phyloP scores from a whole-genome alignment of 108 stramenopile genomes.

The Skeletonema marinoi region DNA sequence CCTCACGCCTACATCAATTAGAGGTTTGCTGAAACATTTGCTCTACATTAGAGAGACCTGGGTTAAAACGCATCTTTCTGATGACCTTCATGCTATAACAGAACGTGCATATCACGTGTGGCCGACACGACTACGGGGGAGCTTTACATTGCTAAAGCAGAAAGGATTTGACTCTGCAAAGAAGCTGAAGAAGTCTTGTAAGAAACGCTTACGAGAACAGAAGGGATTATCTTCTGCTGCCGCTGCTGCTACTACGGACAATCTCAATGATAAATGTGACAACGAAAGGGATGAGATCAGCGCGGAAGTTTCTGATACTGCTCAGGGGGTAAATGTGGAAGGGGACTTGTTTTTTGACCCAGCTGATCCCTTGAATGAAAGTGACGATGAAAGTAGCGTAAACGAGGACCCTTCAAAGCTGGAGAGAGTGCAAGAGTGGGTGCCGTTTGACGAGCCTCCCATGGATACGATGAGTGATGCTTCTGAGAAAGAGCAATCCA shows the following conservation, averaged over 20 bases:
- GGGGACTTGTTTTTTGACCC: conserved; percentile 83
- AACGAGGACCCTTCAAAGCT: conserved; percentile 42
- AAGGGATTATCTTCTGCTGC: background rate
- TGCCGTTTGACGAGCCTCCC: conserved; percentile 53
- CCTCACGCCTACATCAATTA: conserved; percentile 88
- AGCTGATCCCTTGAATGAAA: conserved; percentile 60
- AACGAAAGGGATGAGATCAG: conserved; percentile 3
- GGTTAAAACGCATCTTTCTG: conserved; percentile 80
- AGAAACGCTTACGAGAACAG: conserved; percentile 53
- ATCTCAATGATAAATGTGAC: background rate
- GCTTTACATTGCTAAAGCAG: conserved; percentile 63
- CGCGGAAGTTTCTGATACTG: conserved; percentile 2
- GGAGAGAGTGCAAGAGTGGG: conserved; percentile 40
- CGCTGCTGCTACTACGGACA: background rate
- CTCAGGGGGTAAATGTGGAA: conserved; percentile 56
- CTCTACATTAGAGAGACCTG: conserved; percentile 86
- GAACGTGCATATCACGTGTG: conserved; percentile 78
- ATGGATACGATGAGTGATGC: conserved; percentile 8
- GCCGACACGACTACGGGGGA: conserved; percentile 72
- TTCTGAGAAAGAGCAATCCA: background rate
- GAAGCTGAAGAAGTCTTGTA: conserved; percentile 69
- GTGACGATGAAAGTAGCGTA: conserved; percentile 58
- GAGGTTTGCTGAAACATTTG: conserved; percentile 85
- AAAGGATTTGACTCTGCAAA: conserved; percentile 24
- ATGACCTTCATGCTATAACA: conserved; percentile 73